Base-by-base conservation (phyloP, 1,284 basidiomycete species). In the Filobasidium uniguttulatum region DNA sequence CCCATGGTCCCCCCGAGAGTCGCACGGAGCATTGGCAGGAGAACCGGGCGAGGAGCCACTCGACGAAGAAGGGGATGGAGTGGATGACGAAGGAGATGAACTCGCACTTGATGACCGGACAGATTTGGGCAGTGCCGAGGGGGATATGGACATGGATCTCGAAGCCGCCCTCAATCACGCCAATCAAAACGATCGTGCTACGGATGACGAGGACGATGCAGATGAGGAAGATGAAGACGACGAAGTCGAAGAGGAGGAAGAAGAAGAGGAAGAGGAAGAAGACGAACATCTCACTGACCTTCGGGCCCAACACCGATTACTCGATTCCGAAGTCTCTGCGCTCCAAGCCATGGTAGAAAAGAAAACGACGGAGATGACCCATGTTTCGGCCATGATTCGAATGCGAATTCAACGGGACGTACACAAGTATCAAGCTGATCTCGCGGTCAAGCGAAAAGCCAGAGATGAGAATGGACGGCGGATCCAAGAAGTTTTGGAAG, bases 331-430 rank as follows among this genome's bases (percentile, higher is more conserved):
- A 67, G 86, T 89, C 49, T 72, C 79, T 38, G 86, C 90, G 64
- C 68, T 91, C 54, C 83, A 90, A 66, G 80, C 80, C 40, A 87
- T 85, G 5, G 83, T 90, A 12, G 74, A 78, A 43, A 84, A 84
- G 75, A 90, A 90, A 70, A 76, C 77, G 50, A 76, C 73, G 25
- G 86, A 91, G 66, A 81, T 89, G 55, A 75, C 81, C 4, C 82
- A 79, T 57, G 84, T 84, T 28, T 47, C 33, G 9, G 40, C 15
- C 26, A 26, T 34, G 31, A 29, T 40, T 19, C 58, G 88, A 81
- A 82, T 82, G 75, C 85, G 87, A 28, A 89, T 90, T 67, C 85
- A 89, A 63, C 86, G 89, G 61, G 82, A 83, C 5, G 68, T 89
- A 59, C 83, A 80, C 71, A 89, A 89, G 66, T 72, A 89, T 46